Evolutionary conservation across 106 monocot species (phyloP), one percentile per base, ranked within the genome.

Genomic region (Dendrobium huoshanense): DNA sequence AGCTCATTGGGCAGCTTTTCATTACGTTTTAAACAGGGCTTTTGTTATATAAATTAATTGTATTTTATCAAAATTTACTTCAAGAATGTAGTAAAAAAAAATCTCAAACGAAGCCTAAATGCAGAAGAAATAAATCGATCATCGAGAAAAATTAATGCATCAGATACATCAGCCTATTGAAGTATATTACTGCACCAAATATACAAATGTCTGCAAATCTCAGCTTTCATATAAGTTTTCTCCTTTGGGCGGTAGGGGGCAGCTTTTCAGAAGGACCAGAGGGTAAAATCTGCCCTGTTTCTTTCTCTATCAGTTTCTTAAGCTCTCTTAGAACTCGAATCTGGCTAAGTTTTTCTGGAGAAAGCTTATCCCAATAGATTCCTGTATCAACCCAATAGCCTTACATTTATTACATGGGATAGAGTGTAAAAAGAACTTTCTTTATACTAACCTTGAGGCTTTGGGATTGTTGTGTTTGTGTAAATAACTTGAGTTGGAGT

Each of bases 291-390:
- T 84, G 83, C 0, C 92, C 92, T 10, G 88, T 92, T 74, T 94
- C 91, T 65, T 43, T 82, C 84, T 96, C 93, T 79, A 96, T 94
- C 15, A 83, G 80, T 68, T 29, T 79, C 70, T 96, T 96, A 44
- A 96, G 73, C 76, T 96, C 93, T 81, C 90, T 88, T 1, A 96
- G 86, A 67, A 96, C 83, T 51, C 89, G 86, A 77, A 96, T 92
- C 65, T 96, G 93, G 7, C 86, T 83, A 17, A 96, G 85, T 44
- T 96, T 96, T 75, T 96, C 94, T 19, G 93, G 96, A 19, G 94
- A 96, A 25, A 96, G 77, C 76, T 91, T 96, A 61, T 96, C 93
- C 96, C 94, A 96, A 75, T 96, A 96, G 37, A 96, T 96, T 73
- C 96, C 93, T 96, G 31, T 40, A 79, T 85, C 4, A 55, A 76